Evolutionary conservation across 306 rosid genomes (phyloP).

Genomic region (Sesbania bispinosa): DNA sequence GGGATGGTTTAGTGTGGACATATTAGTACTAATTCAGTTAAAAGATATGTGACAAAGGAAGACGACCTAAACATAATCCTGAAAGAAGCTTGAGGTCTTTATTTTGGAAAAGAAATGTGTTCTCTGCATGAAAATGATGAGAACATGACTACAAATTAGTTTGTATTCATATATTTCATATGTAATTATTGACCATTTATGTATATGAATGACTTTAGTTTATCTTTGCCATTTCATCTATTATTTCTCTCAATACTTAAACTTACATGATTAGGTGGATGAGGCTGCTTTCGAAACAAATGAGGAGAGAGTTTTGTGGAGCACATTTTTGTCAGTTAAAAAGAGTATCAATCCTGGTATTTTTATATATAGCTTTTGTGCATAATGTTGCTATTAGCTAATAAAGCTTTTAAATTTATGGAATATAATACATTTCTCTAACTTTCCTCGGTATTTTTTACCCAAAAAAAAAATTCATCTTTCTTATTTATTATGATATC

Average conservation of each 20-base stretch:
- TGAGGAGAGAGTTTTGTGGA: constrained; percentile 81
- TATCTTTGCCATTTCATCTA: background rate
- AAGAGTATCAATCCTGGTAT: constrained; percentile 59
- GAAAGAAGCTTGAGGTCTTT: background rate
- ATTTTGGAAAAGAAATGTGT: background rate
- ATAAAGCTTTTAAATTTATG: background rate
- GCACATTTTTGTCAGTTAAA: constrained; percentile 54
- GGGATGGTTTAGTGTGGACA: too few species aligned
- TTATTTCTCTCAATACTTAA: constrained; percentile 4
- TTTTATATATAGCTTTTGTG: background rate
- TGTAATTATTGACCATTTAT: background rate
- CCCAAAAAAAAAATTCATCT: background rate
- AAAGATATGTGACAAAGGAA: background rate
- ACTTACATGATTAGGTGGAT: constrained; percentile 54
- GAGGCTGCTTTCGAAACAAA: constrained; percentile 66
- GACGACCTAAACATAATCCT: background rate
- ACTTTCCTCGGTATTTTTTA: background rate
- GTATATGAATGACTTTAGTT: background rate
- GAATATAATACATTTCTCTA: background rate
- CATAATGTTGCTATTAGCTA: background rate
- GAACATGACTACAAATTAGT: background rate
- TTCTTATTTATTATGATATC: background rate
- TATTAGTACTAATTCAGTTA: too few species aligned
- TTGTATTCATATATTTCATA: background rate
- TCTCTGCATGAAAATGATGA: background rate